These are phyloP conservation scores for Keithomyces neogunnii DNA, from an alignment of 2,329 filamentous ascomycete species.

Conservation along the genomic window DNA sequence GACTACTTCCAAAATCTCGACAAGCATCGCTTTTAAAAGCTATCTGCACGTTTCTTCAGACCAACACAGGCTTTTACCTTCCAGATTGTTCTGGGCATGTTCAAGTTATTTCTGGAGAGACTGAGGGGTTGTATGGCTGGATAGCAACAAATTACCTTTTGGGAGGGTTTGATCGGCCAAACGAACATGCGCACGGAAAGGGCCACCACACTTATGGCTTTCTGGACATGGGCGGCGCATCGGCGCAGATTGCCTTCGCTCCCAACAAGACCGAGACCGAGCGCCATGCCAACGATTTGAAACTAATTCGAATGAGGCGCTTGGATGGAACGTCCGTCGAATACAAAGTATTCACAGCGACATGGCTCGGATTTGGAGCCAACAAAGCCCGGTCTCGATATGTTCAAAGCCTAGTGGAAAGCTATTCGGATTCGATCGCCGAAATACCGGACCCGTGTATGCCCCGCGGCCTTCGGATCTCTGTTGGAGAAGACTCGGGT, in stretches of 20 bases:
- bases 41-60: constrained; percentile 74
- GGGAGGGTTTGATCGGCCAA: constrained; percentile 75
- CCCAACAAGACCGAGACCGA: constrained; percentile 85
- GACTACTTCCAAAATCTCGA: constrained; percentile 67
- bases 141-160: constrained; percentile 93
- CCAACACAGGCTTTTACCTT: constrained; percentile 70
- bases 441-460: constrained; percentile 89
- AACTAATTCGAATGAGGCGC: constrained; percentile 74
- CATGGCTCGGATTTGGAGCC: constrained; percentile 96
- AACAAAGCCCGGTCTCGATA: constrained; percentile 85
- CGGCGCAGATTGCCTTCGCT: constrained; percentile 94
- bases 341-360: constrained; percentile 87
- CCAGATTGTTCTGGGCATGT: constrained; percentile 88
- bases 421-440: constrained; percentile 46
- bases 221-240: constrained; percentile 96
- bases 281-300: constrained; percentile 85
- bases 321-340: constrained; percentile 71
- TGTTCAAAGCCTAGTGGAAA: constrained; percentile 64
- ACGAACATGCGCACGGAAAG: constrained; percentile 72
- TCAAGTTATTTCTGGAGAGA: constrained; percentile 91
- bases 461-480: constrained; percentile 66
- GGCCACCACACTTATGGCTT: constrained; percentile 94
- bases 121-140: constrained; percentile 95
- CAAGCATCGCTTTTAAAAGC: constrained; percentile 64
- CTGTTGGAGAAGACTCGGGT: constrained; percentile 51